These are phyloP conservation scores for Glomus cerebriforme DNA, from an alignment of 192 early-diverging fungal species.

Conservation along the genomic window DNA sequence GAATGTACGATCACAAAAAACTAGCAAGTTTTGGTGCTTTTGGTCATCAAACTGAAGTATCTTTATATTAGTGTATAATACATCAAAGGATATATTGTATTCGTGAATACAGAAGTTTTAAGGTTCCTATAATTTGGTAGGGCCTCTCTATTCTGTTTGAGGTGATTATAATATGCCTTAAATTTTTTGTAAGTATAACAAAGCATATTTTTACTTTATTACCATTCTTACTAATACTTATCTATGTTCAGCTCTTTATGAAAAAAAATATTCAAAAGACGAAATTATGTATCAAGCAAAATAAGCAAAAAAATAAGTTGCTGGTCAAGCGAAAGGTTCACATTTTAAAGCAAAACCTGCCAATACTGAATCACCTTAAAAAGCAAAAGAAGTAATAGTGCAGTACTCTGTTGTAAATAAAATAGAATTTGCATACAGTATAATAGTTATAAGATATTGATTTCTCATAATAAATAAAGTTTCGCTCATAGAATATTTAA, in stretches of 20 bases:
- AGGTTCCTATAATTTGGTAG: conserved; percentile 20
- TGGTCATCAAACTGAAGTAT: conserved; percentile 19
- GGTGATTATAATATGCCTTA: conserved; percentile 26
- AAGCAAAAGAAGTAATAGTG: conserved; percentile 6
- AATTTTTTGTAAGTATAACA: conserved; percentile 30
- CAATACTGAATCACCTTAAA: conserved; percentile 1
- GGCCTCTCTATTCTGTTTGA: conserved; percentile 17
- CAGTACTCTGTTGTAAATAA: no score
- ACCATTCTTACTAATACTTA: conserved; percentile 6
- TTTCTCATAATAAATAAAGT: no score
- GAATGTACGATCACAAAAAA: conserved; percentile 19
- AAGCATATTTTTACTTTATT: not conserved
- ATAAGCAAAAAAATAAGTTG: conserved; percentile 19
- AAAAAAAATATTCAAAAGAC: conserved; percentile 14
- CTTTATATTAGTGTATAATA: conserved; percentile 27
- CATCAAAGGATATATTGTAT: conserved; percentile 26
- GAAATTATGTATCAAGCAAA: conserved; percentile 5
- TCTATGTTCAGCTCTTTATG: conserved; percentile 22
- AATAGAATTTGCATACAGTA: no score
- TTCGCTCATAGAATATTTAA: no score
- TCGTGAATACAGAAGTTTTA: conserved; percentile 26
- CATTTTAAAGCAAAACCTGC: conserved; percentile 6
- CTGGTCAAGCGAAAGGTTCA: conserved; percentile 27
- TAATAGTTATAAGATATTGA: no score
- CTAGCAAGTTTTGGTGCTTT: conserved; percentile 31